Conservation (phyloP, 805 yeast genomes). For the Hanseniaspora guilliermondii region DNA sequence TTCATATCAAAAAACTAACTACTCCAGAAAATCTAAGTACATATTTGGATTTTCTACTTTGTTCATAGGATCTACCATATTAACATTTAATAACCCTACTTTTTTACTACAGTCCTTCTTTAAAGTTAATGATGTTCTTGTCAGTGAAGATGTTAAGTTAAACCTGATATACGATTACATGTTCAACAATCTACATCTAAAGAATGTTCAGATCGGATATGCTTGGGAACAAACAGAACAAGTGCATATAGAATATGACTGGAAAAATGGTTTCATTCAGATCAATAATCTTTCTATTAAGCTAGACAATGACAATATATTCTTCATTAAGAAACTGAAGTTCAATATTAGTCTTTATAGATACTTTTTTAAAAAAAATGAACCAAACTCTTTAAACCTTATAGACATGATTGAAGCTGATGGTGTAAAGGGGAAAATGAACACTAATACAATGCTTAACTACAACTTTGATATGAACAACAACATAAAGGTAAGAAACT, state of each 20-base stretch:
- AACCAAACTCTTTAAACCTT: neutral
- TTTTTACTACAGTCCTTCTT: neutral
- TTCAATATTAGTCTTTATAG: constrained; percentile 24
- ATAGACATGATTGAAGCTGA: constrained; percentile 1
- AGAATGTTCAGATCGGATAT: neutral
- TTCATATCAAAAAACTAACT: neutral
- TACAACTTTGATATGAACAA: neutral
- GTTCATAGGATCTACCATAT: constrained; percentile 35
- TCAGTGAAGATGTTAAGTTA: neutral
- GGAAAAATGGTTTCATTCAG: constrained; percentile 5
- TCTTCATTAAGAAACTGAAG: constrained; percentile 18
- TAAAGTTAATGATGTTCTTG: neutral
- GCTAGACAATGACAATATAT: neutral
- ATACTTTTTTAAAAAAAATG: constrained; percentile 14
- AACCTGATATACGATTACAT: neutral
- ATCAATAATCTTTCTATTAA: neutral
- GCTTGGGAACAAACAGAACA: neutral
- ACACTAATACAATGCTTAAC: neutral
- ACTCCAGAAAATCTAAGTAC: constrained; percentile 16
- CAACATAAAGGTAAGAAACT: constrained; percentile 7
- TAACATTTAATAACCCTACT: constrained; percentile 22
- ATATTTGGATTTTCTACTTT: constrained; percentile 23
- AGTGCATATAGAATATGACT: neutral
- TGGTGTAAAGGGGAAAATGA: constrained; percentile 6
- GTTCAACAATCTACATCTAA: neutral